A percentile compares a stretch with the other conserved stretches of the same genome.
phyloP scores from a whole-genome alignment of 129 eudicot genomes.

The Tanacetum coccineum region DNA sequence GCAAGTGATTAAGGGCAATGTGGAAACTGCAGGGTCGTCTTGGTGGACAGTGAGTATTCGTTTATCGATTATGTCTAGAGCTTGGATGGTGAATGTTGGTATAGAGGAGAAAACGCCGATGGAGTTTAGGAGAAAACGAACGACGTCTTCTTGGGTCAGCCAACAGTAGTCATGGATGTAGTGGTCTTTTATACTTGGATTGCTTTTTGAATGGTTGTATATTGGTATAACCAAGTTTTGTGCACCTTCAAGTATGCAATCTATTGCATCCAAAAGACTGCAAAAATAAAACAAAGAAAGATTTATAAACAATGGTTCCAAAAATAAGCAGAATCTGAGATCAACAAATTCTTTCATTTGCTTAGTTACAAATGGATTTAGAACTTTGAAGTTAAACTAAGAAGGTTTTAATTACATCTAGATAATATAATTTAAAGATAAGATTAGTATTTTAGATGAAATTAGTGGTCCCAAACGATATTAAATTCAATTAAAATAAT shows the following conservation, averaged over 20 bases:
- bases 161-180: constrained; percentile 49
- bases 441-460: neutral
- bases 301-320: constrained; percentile 9
- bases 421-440: constrained; percentile 14
- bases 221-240: constrained; percentile 83
- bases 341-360: neutral
- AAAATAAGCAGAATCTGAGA: no score
- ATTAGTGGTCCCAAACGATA: neutral
- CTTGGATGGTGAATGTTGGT: constrained; percentile 53
- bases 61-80: constrained; percentile 50
- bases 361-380: neutral
- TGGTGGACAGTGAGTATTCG: constrained; percentile 53
- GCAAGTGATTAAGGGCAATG: constrained; percentile 34
- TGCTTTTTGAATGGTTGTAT: constrained; percentile 29
- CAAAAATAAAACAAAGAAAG: constrained; percentile 5
- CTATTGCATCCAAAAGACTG: constrained; percentile 77
- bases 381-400: no score
- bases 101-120: constrained; percentile 71
- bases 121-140: constrained; percentile 76
- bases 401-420: neutral
- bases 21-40: constrained; percentile 49
- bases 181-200: constrained; percentile 36
- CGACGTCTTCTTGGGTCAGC: constrained; percentile 80
- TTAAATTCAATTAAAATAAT: neutral
- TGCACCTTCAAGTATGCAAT: constrained; percentile 77